Conservation (phyloP, 768 basidiomycete genomes). For the Pleurotus eryngii region DNA sequence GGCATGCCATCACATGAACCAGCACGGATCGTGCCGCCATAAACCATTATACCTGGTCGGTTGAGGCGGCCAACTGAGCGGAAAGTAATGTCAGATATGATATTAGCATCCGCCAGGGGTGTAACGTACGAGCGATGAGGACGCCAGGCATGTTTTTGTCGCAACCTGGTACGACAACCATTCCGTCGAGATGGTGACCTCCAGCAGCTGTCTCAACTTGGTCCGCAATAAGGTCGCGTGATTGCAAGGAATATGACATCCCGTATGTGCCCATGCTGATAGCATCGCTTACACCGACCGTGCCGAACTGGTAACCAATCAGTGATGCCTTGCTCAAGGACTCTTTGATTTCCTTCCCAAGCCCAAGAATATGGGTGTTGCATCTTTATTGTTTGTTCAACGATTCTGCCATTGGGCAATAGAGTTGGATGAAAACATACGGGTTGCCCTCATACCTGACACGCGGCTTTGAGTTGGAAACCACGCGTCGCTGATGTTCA, state of each 20-base stretch:
- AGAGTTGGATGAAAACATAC: constrained; percentile 44
- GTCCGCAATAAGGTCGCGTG: constrained; percentile 96
- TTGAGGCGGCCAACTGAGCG: constrained; percentile 85
- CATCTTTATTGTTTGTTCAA: constrained; percentile 53
- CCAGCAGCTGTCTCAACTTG: constrained; percentile 94
- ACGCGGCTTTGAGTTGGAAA: constrained; percentile 12
- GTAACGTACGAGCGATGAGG: constrained; percentile 83
- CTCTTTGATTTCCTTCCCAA: constrained; percentile 84
- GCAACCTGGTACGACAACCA: constrained; percentile 96
- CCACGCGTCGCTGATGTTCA: constrained; percentile 3
- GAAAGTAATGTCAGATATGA: too few species aligned
- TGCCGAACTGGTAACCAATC: constrained; percentile 97
- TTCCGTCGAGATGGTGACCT: constrained; percentile 96
- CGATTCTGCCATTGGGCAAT: neutral
- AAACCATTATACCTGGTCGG: constrained; percentile 96
- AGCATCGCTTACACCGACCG: constrained; percentile 96
- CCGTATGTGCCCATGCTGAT: constrained; percentile 97
- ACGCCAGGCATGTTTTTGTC: constrained; percentile 99
- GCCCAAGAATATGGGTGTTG: constrained; percentile 87
- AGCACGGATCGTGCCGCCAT: constrained; percentile 91
- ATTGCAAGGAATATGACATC: constrained; percentile 96
- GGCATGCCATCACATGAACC: constrained; percentile 89
- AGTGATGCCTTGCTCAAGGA: constrained; percentile 69
- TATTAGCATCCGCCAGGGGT: neutral
- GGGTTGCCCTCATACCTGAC: constrained; percentile 98